Conservation (phyloP, 768 basidiomycete genomes). For the Rhodocollybia butyracea region DNA sequence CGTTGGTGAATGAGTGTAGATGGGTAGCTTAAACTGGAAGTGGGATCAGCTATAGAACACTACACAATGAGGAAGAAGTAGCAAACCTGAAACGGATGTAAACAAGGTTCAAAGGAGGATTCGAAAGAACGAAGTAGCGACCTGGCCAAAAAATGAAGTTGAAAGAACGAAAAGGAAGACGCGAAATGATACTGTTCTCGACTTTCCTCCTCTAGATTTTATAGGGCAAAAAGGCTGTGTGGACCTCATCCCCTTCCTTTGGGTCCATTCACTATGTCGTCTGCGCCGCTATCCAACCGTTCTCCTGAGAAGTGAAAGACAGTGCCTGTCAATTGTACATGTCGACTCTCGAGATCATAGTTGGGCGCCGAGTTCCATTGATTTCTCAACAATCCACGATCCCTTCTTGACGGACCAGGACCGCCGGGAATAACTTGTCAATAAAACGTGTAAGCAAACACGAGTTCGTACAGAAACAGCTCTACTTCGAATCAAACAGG, state of each 20-base stretch:
- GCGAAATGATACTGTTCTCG: slow-evolving; percentile 7
- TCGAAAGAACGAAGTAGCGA: slow-evolving; percentile 31
- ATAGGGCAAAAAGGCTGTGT: not conserved
- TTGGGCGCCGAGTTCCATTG: no score
- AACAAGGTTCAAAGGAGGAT: not conserved
- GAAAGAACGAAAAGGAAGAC: slow-evolving; percentile 17
- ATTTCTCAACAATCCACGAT: no score
- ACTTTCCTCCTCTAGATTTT: not conserved
- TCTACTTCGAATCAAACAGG: no score
- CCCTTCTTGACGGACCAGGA: no score
- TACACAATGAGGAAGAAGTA: not conserved
- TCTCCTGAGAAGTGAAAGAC: no score
- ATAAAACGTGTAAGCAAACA: no score
- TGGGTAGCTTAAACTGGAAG: not conserved
- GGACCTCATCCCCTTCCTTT: not conserved
- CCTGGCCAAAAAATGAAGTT: slow-evolving; percentile 32
- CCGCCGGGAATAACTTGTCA: no score
- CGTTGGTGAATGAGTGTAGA: not conserved
- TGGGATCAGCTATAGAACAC: not conserved
- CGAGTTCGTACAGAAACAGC: no score
- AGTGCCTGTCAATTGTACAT: no score
- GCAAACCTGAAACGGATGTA: not conserved
- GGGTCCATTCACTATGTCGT: not conserved
- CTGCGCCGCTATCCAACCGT: no score
- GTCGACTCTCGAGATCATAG: no score